phyloP scores from a whole-genome alignment of 257 asterid genomes.

The Nicotiana attenuata region DNA sequence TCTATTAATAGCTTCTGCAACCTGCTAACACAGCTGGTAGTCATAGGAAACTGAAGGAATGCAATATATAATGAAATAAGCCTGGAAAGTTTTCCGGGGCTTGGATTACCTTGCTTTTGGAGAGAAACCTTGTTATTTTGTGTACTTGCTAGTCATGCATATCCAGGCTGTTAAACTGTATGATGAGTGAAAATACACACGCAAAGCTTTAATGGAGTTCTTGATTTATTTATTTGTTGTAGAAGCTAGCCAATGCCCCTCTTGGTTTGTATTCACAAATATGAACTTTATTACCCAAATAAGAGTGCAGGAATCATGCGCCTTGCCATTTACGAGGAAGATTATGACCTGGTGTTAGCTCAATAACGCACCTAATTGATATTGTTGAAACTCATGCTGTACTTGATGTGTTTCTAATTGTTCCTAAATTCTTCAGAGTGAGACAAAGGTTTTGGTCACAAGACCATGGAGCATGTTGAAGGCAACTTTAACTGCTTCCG shows the following conservation, averaged over 20 bases:
- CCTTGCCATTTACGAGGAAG: background rate
- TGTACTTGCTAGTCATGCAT: background rate
- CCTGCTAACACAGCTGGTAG: constrained; percentile 2
- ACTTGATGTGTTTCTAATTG: background rate
- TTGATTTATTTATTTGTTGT: background rate
- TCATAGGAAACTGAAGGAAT: constrained; percentile 1
- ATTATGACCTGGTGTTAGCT: background rate
- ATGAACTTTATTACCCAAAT: background rate
- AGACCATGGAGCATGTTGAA: background rate
- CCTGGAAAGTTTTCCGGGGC: background rate
- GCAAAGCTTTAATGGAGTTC: background rate
- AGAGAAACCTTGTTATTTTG: background rate
- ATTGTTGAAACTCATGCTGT: no score
- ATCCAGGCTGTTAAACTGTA: background rate
- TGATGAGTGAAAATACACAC: background rate
- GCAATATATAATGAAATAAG: constrained; percentile 7
- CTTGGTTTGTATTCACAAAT: background rate
- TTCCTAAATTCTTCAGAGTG: background rate
- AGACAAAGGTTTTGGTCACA: background rate
- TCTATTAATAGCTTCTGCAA: background rate
- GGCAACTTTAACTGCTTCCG: background rate
- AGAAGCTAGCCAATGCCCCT: background rate
- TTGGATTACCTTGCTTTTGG: background rate
- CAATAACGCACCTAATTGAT: no score
- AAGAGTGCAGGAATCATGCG: background rate